A percentile compares a stretch with the other conserved stretches of the same genome.
These are phyloP conservation scores for Raffaelea arxii DNA, from an alignment of 2,329 filamentous ascomycete genomes.

Conservation along the genomic window DNA sequence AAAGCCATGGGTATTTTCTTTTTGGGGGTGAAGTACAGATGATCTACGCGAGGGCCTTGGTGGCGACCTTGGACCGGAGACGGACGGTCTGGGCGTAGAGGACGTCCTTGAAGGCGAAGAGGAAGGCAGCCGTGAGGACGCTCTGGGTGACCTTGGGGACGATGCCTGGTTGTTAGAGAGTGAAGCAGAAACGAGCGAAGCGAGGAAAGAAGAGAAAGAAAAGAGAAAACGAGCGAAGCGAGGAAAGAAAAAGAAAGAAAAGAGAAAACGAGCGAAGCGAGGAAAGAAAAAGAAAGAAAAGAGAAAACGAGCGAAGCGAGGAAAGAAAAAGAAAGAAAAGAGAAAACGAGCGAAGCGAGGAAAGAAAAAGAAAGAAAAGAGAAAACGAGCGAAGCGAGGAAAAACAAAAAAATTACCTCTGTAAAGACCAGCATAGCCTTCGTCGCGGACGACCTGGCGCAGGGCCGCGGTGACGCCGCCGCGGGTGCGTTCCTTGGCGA, in stretches of 20 bases:
- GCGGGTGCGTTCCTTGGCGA: conserved; percentile 58
- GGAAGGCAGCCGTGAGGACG: conserved; percentile 87
- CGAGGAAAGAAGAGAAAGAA: conserved; percentile 1
- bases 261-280: no score
- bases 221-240: no score
- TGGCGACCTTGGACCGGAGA: conserved; percentile 41
- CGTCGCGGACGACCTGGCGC: conserved; percentile 70
- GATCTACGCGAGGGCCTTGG: conserved; percentile 23
- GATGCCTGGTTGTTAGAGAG: conserved; percentile 52
- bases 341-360: no score
- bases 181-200: background rate
- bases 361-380: background rate
- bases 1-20: no score
- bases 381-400: no score
- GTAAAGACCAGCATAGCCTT: conserved; percentile 88
- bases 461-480: conserved; percentile 65
- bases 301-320: no score
- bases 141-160: conserved; percentile 95
- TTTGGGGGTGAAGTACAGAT: conserved; percentile 16
- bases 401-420: conserved; percentile 56
- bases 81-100: conserved; percentile 75
- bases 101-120: conserved; percentile 97
- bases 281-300: no score
- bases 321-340: background rate
- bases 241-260: background rate